Conservation (phyloP, 2,329 filamentous ascomycete species). For the Zymoseptoria crescenta region DNA sequence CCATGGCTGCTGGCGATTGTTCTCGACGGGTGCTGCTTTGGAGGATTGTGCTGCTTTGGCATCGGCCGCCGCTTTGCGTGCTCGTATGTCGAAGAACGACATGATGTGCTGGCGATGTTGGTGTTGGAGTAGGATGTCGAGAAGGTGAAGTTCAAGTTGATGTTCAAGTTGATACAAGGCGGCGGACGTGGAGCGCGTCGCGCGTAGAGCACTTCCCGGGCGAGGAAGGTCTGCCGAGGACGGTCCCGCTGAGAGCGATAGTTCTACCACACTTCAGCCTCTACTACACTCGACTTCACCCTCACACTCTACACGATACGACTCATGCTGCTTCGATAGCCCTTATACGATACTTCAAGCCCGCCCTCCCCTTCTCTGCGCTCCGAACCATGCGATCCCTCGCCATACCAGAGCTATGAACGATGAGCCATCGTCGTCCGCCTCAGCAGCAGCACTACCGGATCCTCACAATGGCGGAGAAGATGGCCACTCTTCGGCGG, state of each 20-base stretch:
- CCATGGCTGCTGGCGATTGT: constrained; percentile 77
- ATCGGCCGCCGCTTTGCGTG: constrained; percentile 63
- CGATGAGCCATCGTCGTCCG: constrained; percentile 30
- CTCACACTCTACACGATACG: neutral
- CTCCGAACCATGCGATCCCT: constrained; percentile 11
- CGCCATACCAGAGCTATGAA: constrained; percentile 27
- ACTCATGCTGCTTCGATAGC: neutral
- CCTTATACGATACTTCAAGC: no score
- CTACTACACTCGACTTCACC: neutral
- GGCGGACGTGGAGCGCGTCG: neutral
- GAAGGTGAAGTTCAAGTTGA: neutral
- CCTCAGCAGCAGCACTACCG: constrained; percentile 13
- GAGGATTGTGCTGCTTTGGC: constrained; percentile 61
- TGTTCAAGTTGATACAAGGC: neutral
- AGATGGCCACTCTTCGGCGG: constrained; percentile 4
- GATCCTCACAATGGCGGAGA: constrained; percentile 7
- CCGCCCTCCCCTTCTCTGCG: constrained; percentile 8
- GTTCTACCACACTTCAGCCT: neutral
- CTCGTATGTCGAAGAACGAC: constrained; percentile 95
- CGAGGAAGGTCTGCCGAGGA: neutral
- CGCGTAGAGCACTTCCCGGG: neutral
- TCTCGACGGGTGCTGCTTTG: constrained; percentile 57
- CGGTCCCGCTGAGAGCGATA: neutral
- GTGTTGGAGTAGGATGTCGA: neutral
- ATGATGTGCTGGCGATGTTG: constrained; percentile 39